These are phyloP conservation scores for Boeremia exigua DNA, from an alignment of 2,329 filamentous ascomycete species.

Conservation along the genomic window DNA sequence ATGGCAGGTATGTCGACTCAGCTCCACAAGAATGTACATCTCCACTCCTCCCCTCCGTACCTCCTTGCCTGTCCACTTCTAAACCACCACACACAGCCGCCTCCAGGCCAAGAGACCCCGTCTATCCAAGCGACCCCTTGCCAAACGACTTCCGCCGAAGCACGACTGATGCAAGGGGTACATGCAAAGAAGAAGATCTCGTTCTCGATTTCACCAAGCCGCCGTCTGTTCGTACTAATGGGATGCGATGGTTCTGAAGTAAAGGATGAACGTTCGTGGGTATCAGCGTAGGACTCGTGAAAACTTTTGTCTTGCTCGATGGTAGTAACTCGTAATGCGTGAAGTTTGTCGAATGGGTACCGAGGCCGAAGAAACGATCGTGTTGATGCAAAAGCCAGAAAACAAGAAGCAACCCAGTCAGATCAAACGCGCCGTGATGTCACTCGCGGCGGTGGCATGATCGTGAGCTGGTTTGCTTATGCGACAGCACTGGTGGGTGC, in stretches of 20 bases:
- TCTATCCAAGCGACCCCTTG: conserved; percentile 35
- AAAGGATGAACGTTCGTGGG: conserved; percentile 51
- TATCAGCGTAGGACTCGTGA: conserved; percentile 54
- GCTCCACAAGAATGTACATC: conserved; percentile 37
- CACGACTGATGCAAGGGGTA: conserved; percentile 14
- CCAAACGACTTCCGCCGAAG: conserved; percentile 9
- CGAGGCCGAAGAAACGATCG: conserved; percentile 43
- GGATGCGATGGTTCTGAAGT: conserved; percentile 47
- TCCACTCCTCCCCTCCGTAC: conserved; percentile 18
- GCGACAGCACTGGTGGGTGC: conserved; percentile 51
- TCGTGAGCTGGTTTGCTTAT: conserved; percentile 26
- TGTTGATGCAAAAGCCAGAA: conserved; percentile 27
- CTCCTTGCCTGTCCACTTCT: conserved; percentile 31
- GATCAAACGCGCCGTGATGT: conserved; percentile 20
- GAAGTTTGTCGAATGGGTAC: conserved; percentile 43
- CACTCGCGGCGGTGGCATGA: conserved; percentile 21
- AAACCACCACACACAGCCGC: conserved; percentile 41
- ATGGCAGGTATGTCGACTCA: conserved; percentile 30
- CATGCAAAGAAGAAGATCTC: conserved; percentile 27
- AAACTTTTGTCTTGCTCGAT: conserved; percentile 45
- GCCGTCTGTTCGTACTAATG: conserved; percentile 44
- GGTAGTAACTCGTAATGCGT: conserved; percentile 45
- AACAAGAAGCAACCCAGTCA: conserved; percentile 11
- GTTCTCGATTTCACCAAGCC: conserved; percentile 45
- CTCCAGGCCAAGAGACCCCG: conserved; percentile 33